These are phyloP conservation scores for Favolaschia claudopus DNA, from an alignment of 768 basidiomycete species.

Conservation along the genomic window DNA sequence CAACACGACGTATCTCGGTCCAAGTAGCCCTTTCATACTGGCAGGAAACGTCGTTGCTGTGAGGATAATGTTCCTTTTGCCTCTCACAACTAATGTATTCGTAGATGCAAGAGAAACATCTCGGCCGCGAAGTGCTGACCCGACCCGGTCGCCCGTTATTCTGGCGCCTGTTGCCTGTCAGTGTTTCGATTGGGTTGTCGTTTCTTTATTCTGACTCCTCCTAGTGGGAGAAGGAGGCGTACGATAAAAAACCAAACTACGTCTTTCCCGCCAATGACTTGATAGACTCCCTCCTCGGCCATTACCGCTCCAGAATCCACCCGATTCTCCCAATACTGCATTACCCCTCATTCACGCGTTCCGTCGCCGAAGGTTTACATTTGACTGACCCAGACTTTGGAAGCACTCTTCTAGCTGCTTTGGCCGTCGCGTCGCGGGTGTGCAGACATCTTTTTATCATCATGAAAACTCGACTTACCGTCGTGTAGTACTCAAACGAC, in stretches of 20 bases:
- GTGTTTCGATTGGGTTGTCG: no score
- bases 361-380: conserved; percentile 35
- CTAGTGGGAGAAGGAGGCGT: conserved; percentile 6
- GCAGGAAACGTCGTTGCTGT: background rate
- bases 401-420: conserved; percentile 50
- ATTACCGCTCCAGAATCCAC: conserved; percentile 54
- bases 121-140: background rate
- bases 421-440: conserved; percentile 59
- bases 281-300: conserved; percentile 48
- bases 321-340: conserved; percentile 49
- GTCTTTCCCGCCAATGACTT: conserved; percentile 44
- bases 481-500: conserved; percentile 54
- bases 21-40: background rate
- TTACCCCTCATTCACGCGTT: conserved; percentile 1
- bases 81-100: no score
- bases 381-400: conserved; percentile 50
- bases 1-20: background rate
- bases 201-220: no score
- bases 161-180: background rate
- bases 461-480: conserved; percentile 34
- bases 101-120: background rate
- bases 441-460: no score
- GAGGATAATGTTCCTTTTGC: no score
- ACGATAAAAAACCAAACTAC: conserved; percentile 8
- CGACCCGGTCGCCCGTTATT: background rate